Evolutionary conservation across 2,329 filamentous ascomycete genomes (phyloP).

Genomic region (Botrytis squamosa): DNA sequence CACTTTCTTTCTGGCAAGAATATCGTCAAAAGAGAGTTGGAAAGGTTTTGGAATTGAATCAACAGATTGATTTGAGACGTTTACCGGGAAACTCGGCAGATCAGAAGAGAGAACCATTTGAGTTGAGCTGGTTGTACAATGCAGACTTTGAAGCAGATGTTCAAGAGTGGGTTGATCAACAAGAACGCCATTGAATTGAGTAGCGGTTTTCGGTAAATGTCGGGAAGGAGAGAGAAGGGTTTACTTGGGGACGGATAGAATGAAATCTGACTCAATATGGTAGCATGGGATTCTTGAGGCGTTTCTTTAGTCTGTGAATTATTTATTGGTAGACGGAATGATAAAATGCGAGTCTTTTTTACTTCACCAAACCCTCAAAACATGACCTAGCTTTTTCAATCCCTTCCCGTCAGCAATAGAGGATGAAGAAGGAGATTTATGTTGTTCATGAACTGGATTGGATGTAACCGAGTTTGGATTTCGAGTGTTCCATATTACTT

Average conservation of each 20-base stretch:
- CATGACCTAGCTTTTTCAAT: neutral
- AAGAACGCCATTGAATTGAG: neutral
- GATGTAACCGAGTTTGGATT: neutral
- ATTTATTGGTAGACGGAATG: neutral
- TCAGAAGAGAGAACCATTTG: conserved; percentile 45
- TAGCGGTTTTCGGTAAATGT: neutral
- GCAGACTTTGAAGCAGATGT: conserved; percentile 24
- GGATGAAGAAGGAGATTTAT: neutral
- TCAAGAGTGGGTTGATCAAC: conserved; percentile 20
- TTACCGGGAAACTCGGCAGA: conserved; percentile 31
- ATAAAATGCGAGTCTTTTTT: neutral
- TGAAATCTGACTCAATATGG: neutral
- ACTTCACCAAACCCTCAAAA: too few species aligned
- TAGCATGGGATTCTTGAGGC: neutral
- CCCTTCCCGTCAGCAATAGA: neutral
- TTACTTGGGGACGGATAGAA: neutral
- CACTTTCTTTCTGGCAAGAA: conserved; percentile 47
- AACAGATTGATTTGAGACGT: conserved; percentile 42
- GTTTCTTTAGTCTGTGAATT: neutral
- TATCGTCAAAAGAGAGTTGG: conserved; percentile 50
- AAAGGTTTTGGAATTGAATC: conserved; percentile 48
- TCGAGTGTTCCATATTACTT: neutral
- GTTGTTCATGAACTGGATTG: neutral
- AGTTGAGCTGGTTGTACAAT: conserved; percentile 26
- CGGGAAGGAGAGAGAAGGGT: neutral